Evolutionary conservation across 805 yeast genomes (phyloP).

Genomic region (Tetrapisispora namnaoensis): DNA sequence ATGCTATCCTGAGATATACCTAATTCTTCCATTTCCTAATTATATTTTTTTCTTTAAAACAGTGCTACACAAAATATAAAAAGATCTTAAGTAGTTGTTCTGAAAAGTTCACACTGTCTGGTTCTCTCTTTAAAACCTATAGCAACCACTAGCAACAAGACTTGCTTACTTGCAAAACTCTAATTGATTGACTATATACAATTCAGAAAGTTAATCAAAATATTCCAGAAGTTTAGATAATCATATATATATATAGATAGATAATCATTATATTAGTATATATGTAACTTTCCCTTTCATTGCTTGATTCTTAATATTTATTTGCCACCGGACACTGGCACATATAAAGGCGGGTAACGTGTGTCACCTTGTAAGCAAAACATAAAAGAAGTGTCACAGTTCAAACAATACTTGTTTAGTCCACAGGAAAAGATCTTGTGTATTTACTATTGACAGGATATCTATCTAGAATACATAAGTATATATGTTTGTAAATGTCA

Average conservation of each 20-base stretch:
- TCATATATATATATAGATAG: too few relatives aligned
- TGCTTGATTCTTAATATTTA: too few relatives aligned
- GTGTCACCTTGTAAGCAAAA: background rate
- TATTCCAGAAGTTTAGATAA: too few relatives aligned
- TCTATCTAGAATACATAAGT: background rate
- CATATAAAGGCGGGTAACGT: background rate
- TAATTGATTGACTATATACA: too few relatives aligned
- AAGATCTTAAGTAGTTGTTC: background rate
- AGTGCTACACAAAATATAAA: background rate
- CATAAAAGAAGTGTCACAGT: background rate
- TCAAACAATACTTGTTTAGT: too few relatives aligned
- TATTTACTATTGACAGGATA: background rate
- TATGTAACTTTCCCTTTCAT: background rate
- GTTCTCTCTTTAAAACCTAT: too few relatives aligned
- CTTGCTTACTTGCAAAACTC: too few relatives aligned
- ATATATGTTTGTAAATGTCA: background rate
- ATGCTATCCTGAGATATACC: conserved; percentile 37
- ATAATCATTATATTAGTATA: too few relatives aligned
- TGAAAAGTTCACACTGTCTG: too few relatives aligned
- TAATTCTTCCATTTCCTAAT: conserved; percentile 46
- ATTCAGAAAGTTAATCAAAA: too few relatives aligned
- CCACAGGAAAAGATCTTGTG: too few relatives aligned
- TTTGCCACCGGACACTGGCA: background rate
- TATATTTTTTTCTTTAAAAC: background rate
- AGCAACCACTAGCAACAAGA: too few relatives aligned